phyloP scores from a whole-genome alignment of 140 eudicot genomes.

The Bidens hawaiensis region DNA sequence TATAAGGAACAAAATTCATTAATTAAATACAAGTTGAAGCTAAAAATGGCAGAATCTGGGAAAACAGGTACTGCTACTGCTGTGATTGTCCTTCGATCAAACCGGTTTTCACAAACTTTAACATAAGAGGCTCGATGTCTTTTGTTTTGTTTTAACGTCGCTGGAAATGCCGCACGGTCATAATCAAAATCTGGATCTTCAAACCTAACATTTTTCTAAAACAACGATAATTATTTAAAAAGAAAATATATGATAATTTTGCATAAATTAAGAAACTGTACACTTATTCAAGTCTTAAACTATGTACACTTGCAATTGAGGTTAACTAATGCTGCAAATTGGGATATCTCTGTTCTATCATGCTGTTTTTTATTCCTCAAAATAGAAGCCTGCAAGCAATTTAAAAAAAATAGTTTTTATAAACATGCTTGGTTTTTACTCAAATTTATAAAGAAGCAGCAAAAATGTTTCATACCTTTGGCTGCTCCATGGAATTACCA shows the following conservation, averaged over 20 bases:
- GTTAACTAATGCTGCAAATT: conserved; percentile 70
- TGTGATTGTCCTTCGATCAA: not conserved
- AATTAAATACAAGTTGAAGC: not conserved
- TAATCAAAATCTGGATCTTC: not conserved
- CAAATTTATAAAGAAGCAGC: not conserved
- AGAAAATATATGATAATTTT: not conserved
- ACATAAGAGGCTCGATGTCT: not conserved
- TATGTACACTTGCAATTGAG: conserved; percentile 22
- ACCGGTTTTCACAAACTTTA: not conserved
- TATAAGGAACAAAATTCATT: not conserved
- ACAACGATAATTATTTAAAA: not conserved
- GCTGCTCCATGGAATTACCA: conserved; percentile 74
- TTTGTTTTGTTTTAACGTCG: not conserved
- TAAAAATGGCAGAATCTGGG: not conserved
- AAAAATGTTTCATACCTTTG: conserved; percentile 56
- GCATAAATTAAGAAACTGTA: not conserved
- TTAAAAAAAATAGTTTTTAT: not conserved
- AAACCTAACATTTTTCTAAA: not conserved
- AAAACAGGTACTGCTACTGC: not conserved
- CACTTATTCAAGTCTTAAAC: not conserved
- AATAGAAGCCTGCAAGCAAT: conserved; percentile 57
- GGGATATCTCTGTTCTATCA: conserved; percentile 36
- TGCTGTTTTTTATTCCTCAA: conserved; percentile 54
- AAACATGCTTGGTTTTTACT: not conserved
- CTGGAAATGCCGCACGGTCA: not conserved